Conservation (phyloP, 768 basidiomycete genomes). For the Thelephora aurantiotincta region DNA sequence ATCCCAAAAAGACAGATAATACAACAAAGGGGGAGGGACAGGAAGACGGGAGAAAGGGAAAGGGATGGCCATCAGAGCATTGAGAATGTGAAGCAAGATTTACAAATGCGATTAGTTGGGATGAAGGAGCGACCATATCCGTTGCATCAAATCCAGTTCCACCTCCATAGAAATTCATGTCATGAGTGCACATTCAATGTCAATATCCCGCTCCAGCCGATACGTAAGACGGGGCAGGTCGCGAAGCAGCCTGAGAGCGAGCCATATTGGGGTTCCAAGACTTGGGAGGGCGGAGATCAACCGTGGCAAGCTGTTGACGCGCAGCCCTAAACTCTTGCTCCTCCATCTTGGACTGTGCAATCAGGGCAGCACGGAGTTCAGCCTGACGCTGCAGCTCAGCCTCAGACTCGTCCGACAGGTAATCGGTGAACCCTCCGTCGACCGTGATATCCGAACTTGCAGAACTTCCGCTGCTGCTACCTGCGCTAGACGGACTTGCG, state of each 20-base stretch:
- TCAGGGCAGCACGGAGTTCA: conserved; percentile 59
- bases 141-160: too few relatives aligned
- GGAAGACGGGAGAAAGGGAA: too few relatives aligned
- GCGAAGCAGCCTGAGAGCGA: conserved; percentile 7
- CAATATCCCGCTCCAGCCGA: too few relatives aligned
- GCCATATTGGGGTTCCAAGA: conserved; percentile 41
- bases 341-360: conserved; percentile 71
- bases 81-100: too few relatives aligned
- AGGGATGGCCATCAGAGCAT: too few relatives aligned
- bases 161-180: too few relatives aligned
- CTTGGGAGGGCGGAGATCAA: conserved; percentile 66
- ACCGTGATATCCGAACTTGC: conserved; percentile 72
- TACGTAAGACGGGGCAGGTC: neutral
- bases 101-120: too few relatives aligned
- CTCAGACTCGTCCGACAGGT: conserved; percentile 87
- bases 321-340: conserved; percentile 74
- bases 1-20: too few relatives aligned
- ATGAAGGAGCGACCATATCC: too few relatives aligned
- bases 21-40: too few relatives aligned
- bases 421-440: conserved; percentile 82
- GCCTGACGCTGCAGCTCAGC: conserved; percentile 79
- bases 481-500: conserved; percentile 28
- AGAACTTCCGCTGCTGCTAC: conserved; percentile 41
- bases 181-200: too few relatives aligned
- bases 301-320: conserved; percentile 59